Evolutionary conservation across 2,329 filamentous ascomycete genomes (phyloP).

Genomic region (Albophoma yamanashiensis): DNA sequence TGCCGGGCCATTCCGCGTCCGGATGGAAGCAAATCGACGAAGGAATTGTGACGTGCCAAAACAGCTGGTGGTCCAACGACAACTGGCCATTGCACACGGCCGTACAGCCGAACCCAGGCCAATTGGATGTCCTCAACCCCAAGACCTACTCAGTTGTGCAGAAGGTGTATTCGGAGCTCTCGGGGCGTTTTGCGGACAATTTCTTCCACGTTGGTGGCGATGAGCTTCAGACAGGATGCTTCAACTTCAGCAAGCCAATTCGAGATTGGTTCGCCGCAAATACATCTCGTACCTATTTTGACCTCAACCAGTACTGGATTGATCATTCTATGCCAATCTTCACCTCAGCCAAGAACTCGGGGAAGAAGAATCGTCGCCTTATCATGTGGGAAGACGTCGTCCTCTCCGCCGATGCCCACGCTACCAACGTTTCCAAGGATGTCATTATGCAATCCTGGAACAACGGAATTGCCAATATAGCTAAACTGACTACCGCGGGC

Average conservation of each 20-base stretch:
- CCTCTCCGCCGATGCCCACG: slow-evolving; percentile 28
- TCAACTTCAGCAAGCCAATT: slow-evolving; percentile 42
- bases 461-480: slow-evolving; percentile 38
- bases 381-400: slow-evolving; percentile 48
- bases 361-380: slow-evolving; percentile 33
- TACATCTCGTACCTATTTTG: slow-evolving; percentile 28
- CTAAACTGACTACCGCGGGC: slow-evolving; percentile 35
- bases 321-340: slow-evolving; percentile 41
- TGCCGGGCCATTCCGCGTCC: slow-evolving; percentile 43
- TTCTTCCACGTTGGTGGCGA: slow-evolving; percentile 47
- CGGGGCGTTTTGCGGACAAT: slow-evolving; percentile 36
- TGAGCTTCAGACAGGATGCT: slow-evolving; percentile 41
- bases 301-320: slow-evolving; percentile 43
- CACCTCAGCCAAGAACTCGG: slow-evolving; percentile 10
- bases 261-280: slow-evolving; percentile 39
- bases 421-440: slow-evolving; percentile 34
- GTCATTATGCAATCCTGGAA: slow-evolving; percentile 46
- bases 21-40: slow-evolving; percentile 44
- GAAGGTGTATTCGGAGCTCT: slow-evolving; percentile 43
- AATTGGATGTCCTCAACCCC: slow-evolving; percentile 44
- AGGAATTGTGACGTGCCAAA: slow-evolving; percentile 39
- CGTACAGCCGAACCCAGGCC: slow-evolving; percentile 44
- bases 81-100: slow-evolving; percentile 38
- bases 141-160: slow-evolving; percentile 42
- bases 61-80: slow-evolving; percentile 53